phyloP scores from a whole-genome alignment of 305 asterid genomes.

The Solanum hybrid region DNA sequence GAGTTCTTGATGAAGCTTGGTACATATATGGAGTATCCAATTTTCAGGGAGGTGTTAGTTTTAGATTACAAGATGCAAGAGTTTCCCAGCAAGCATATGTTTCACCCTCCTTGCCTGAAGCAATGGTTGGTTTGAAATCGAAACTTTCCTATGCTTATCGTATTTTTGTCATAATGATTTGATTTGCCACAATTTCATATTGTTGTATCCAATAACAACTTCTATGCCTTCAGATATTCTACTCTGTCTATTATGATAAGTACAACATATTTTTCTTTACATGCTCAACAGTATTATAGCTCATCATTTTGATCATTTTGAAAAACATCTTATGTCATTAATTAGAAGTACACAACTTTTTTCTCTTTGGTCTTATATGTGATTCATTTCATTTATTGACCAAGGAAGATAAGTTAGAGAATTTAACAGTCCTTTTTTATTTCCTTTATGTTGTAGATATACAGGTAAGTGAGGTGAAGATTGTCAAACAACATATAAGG shows the following conservation, averaged over 20 bases:
- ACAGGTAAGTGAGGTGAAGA: too few relatives aligned
- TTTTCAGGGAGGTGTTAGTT: constrained; percentile 78
- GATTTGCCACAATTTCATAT: not conserved
- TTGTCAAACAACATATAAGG: not conserved
- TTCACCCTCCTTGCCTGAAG: constrained; percentile 94
- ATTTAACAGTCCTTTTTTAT: too few relatives aligned
- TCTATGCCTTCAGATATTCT: not conserved
- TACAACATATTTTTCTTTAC: too few relatives aligned
- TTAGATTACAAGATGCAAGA: constrained; percentile 77
- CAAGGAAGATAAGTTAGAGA: too few relatives aligned
- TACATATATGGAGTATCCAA: constrained; percentile 67
- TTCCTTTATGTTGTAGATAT: too few relatives aligned
- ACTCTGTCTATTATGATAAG: not conserved
- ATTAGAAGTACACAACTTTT: too few relatives aligned
- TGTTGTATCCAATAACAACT: not conserved
- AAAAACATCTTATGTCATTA: too few relatives aligned
- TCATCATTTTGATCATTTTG: too few relatives aligned
- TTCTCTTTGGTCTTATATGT: too few relatives aligned
- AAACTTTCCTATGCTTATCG: not conserved
- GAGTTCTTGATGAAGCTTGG: constrained; percentile 60
- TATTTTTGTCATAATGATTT: not conserved
- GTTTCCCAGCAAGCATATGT: constrained; percentile 80
- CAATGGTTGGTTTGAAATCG: constrained; percentile 83
- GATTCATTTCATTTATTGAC: too few relatives aligned
- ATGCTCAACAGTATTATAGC: too few relatives aligned